phyloP scores from a whole-genome alignment of 2,329 filamentous ascomycete species.

The Scytalidium sp. region DNA sequence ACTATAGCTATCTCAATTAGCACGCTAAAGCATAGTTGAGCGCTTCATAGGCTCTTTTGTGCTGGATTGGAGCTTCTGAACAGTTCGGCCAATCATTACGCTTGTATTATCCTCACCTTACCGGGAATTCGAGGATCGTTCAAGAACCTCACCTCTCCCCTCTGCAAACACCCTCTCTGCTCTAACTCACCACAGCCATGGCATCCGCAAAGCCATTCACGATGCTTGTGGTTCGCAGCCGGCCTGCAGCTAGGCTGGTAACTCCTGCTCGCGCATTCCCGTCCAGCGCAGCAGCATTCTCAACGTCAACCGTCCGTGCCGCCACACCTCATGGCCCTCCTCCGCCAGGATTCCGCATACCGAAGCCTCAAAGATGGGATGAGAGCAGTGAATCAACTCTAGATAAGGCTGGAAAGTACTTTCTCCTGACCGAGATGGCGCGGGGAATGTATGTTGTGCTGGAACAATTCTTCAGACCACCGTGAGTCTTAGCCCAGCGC shows the following conservation, averaged over 20 bases:
- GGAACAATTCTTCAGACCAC: slow-evolving; percentile 97
- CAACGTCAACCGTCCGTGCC: slow-evolving; percentile 23
- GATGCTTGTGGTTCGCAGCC: slow-evolving; percentile 31
- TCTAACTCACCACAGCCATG: slow-evolving; percentile 24
- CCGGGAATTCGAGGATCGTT: background rate
- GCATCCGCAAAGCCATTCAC: slow-evolving; percentile 32
- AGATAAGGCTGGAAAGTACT: slow-evolving; percentile 88
- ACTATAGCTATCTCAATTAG: no score
- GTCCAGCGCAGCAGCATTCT: slow-evolving; percentile 21
- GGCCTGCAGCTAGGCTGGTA: slow-evolving; percentile 24
- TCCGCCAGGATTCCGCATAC: slow-evolving; percentile 76
- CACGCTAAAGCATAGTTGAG: background rate
- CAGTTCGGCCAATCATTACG: slow-evolving; percentile 19
- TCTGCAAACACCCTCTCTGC: slow-evolving; percentile 24
- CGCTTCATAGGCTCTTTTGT: background rate
- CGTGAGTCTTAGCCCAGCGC: slow-evolving; percentile 61
- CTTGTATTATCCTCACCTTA: background rate
- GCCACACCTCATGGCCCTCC: slow-evolving; percentile 76
- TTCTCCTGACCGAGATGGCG: slow-evolving; percentile 92
- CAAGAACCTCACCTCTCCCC: slow-evolving; percentile 10
- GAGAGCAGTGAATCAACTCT: slow-evolving; percentile 73
- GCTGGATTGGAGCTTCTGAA: background rate
- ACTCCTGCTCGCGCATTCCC: slow-evolving; percentile 20
- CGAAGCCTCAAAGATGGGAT: slow-evolving; percentile 73
- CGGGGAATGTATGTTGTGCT: slow-evolving; percentile 97